Conservation (phyloP, 2,329 filamentous ascomycete species). For the Metarhizium brunneum region DNA sequence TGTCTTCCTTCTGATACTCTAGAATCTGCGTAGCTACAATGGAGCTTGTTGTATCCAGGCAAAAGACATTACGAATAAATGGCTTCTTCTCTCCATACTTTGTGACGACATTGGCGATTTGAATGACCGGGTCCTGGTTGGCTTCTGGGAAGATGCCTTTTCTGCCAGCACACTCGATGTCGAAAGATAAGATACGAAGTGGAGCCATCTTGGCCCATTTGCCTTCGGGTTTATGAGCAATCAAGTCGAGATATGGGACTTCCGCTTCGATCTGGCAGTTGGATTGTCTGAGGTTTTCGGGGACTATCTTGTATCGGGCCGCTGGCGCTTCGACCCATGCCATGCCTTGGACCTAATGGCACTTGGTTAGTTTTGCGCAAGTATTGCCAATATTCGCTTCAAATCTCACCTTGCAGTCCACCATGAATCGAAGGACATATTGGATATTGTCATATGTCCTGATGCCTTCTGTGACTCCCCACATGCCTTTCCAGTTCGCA, state of each 20-base stretch:
- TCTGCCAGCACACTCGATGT: constrained; percentile 96
- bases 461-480: constrained; percentile 58
- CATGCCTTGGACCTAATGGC: constrained; percentile 72
- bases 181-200: constrained; percentile 84
- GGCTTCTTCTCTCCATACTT: constrained; percentile 91
- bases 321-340: constrained; percentile 88
- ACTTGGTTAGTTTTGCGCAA: constrained; percentile 4
- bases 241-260: constrained; percentile 71
- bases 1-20: constrained; percentile 69
- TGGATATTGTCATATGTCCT: constrained; percentile 94
- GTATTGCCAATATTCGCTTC: no score
- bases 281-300: constrained; percentile 61
- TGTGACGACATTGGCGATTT: constrained; percentile 95
- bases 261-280: constrained; percentile 95
- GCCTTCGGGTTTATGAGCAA: constrained; percentile 79
- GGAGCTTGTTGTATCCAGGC: constrained; percentile 79
- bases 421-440: constrained; percentile 95
- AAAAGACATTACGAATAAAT: constrained; percentile 94
- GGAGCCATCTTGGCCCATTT: constrained; percentile 99
- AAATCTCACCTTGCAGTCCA: constrained; percentile 68
- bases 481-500: constrained; percentile 86
- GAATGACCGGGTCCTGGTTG: constrained; percentile 86
- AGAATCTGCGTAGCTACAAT: constrained; percentile 94
- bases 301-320: constrained; percentile 62
- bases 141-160: constrained; percentile 97